These are phyloP conservation scores for Abrus precatorius DNA, from an alignment of 306 rosid species.

Conservation along the genomic window DNA sequence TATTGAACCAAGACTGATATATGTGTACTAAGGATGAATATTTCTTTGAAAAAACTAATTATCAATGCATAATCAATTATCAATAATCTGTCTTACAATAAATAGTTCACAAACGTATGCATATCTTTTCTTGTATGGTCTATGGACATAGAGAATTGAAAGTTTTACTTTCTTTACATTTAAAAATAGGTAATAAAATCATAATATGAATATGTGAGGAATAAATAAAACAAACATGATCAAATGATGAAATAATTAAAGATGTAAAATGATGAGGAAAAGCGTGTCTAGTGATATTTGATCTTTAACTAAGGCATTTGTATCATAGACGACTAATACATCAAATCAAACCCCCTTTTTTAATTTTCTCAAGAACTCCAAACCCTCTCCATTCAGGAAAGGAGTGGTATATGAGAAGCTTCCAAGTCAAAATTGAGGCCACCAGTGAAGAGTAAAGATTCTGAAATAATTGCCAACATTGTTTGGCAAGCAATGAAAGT, in stretches of 20 bases:
- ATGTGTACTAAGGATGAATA: neutral
- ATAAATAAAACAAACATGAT: neutral
- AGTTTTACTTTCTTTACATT: neutral
- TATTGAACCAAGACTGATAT: too few species aligned
- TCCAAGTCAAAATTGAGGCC: constrained; percentile 23
- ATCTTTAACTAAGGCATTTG: neutral
- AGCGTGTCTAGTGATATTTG: neutral
- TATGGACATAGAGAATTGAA: neutral
- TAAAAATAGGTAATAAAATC: neutral
- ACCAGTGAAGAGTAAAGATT: constrained; percentile 26
- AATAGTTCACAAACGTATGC: neutral
- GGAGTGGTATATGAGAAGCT: constrained; percentile 28
- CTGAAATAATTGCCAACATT: constrained; percentile 33
- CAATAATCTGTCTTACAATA: neutral
- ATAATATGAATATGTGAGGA: neutral
- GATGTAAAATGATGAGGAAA: neutral
- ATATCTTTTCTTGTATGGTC: neutral
- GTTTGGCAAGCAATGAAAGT: constrained; percentile 30
- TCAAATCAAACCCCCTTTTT: constrained; percentile 7
- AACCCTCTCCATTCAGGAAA: neutral
- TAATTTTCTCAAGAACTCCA: neutral
- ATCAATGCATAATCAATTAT: neutral
- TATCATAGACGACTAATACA: constrained; percentile 2
- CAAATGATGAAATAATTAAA: neutral
- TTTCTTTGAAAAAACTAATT: neutral